Evolutionary conservation across 768 basidiomycete genomes (phyloP), one percentile per base, ranked within the genome.

Genomic region (Coprinopsis marcescibilis): DNA sequence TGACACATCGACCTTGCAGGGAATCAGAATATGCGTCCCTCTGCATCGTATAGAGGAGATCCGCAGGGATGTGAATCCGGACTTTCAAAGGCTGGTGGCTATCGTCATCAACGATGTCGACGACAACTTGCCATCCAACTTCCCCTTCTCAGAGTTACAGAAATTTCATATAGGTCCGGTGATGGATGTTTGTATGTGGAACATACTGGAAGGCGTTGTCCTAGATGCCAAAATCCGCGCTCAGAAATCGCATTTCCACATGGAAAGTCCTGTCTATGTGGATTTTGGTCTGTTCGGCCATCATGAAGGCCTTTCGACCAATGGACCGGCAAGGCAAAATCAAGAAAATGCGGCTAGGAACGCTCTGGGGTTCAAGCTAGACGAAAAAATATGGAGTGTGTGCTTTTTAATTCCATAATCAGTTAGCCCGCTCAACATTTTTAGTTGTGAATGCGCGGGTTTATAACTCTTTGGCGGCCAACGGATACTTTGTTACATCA

Each of bases 401-500:
- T 36, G 7, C 7, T 7, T 36, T 17, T 36, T 8, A 11, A 10
- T 6, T 36, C 35, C n/a, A n/a, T 32, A 32, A 32, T 8, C 8
- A 32, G 29, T 11, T 36, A 17, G 7, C 7, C 19, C 46, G 52
- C n/a, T 23, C 26, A 45, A 41, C 48, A 49, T 30, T 43, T 24
- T 6, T 43, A 73, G 72, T 72, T 35, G 56, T 55, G 17, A 60
- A 63, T 32, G 69, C 71, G 4, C 63, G 67, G 13, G 52, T 70
- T 11, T 59, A 62, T 42, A 53, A 67, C 33, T 61, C 57, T 14
- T 57, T 73, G 4, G 52, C 59, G 5, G 67, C 65, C 3, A 52
- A 61, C 7, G 77, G 77, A 7, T 69, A 67, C 46, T 63, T 78
- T 38, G 68, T 70, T 17, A 55, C 77, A 13, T 65, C 69, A 1